Evolutionary conservation across 805 yeast genomes (phyloP), one percentile per base, ranked within the genome.

Genomic region (Candida cerambycidarum): DNA sequence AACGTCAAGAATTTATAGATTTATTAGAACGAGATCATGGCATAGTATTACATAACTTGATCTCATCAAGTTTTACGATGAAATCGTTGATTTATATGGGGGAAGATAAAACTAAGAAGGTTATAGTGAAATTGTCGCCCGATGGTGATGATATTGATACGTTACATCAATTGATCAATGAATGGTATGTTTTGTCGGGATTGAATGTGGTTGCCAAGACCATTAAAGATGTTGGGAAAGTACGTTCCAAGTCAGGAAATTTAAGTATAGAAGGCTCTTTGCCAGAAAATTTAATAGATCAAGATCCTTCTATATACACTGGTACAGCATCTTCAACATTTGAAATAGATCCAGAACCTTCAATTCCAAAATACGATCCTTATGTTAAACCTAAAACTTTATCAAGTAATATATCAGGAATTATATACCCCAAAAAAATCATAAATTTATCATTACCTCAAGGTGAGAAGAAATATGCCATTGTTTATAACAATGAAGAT

Each of bases 111-210:
- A 38, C 47, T 3, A 49, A 48, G 8, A 45, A 40, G 12, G 37
- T 38, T 10, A 39, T 61, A 8, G 33, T 63, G 14, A 54, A 61
- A 19, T 32, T 63, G 12, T 57, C 65, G 11, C 58, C 67, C 2
- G 61, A 61, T 32, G 33, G 52, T 31, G 27, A 43, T 11, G 52
- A 52, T 14, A 41, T 47, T 24, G 48, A 52, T 32, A 51, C 58
- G 5, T 42, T 56, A n/a, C 52, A 62, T 3, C 54, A 65, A 23
- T 57, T 63, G 35, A 47, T 64, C 23, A 64, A 63, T 47, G 68
- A 64, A 43, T 65, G 70, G 70, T 59, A 62, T 47, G 34, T 59
- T 14, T 54, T 65, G 4, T 55, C 61, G 29, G 63, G 65, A 2
- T 53, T 27, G 38, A 60, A 17, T 28, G 35, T 32, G 9, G 35